Conservation (phyloP, 2,329 filamentous ascomycete species). For the Calonectria hawksworthii region DNA sequence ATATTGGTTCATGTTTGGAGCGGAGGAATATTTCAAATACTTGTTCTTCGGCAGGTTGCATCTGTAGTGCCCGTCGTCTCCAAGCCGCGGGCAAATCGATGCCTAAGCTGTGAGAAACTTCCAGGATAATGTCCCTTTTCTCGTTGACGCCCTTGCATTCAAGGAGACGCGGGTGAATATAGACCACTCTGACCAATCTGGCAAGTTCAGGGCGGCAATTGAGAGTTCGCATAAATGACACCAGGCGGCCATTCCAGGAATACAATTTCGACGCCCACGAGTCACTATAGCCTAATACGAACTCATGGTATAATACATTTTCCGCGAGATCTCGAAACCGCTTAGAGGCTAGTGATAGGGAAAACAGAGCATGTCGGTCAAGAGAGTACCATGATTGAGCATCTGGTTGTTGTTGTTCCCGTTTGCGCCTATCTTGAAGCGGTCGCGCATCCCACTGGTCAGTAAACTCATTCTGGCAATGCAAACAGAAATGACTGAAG, state of each 20-base stretch:
- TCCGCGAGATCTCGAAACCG: slow-evolving; percentile 11
- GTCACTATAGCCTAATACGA: slow-evolving; percentile 13
- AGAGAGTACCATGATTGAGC: slow-evolving; percentile 17
- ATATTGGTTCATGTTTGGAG: too few relatives aligned
- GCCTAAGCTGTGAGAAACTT: slow-evolving; percentile 2
- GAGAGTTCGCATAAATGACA: slow-evolving; percentile 12
- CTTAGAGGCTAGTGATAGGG: slow-evolving; percentile 9
- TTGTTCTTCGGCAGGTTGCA: not conserved
- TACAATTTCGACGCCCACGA: slow-evolving; percentile 9
- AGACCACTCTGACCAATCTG: not conserved
- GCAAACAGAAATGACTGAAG: slow-evolving; percentile 13
- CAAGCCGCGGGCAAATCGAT: not conserved
- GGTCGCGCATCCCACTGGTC: not conserved
- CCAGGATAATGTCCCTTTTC: not conserved
- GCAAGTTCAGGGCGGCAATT: not conserved
- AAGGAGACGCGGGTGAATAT: not conserved
- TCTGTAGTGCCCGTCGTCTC: not conserved
- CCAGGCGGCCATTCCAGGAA: slow-evolving; percentile 14
- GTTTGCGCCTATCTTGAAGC: too few relatives aligned
- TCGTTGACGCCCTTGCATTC: not conserved
- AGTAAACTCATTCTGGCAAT: slow-evolving; percentile 10
- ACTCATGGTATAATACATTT: slow-evolving; percentile 17
- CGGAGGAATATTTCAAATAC: not conserved
- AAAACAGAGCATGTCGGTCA: slow-evolving; percentile 9
- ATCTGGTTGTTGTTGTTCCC: not conserved